Evolutionary conservation across 805 yeast species (phyloP).

Genomic region (Pichia ethanolica): DNA sequence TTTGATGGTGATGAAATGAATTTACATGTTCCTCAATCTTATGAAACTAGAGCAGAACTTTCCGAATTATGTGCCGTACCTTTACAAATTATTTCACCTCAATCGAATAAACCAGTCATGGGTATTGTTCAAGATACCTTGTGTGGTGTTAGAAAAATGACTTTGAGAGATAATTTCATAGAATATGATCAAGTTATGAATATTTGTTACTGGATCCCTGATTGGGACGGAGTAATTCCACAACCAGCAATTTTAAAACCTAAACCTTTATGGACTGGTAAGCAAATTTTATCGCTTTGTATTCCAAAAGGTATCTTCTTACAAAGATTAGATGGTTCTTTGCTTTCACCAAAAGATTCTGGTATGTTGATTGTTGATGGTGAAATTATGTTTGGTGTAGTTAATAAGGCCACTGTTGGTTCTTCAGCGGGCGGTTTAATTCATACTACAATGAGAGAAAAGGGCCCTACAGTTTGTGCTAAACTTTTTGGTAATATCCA

Average conservation of each 20-base stretch:
- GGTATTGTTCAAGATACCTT: slow-evolving; percentile 99
- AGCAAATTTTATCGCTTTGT: slow-evolving; percentile 84
- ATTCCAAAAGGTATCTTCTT: slow-evolving; percentile 94
- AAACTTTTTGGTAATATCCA: slow-evolving; percentile 87
- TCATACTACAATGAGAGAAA: slow-evolving; percentile 96
- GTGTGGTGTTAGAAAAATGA: slow-evolving; percentile 95
- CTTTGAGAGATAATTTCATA: slow-evolving; percentile 79
- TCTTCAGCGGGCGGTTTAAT: slow-evolving; percentile 97
- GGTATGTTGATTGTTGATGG: slow-evolving; percentile 97
- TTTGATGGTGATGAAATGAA: slow-evolving; percentile 99
- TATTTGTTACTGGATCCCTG: slow-evolving; percentile 94
- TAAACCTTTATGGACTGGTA: slow-evolving; percentile 96
- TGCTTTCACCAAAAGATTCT: slow-evolving; percentile 79
- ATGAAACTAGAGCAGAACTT: slow-evolving; percentile 94
- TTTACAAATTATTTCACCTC: slow-evolving; percentile 95
- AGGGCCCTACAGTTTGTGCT: slow-evolving; percentile 88
- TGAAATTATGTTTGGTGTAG: slow-evolving; percentile 95
- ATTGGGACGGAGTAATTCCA: slow-evolving; percentile 98
- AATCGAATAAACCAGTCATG: slow-evolving; percentile 98
- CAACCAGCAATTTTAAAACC: slow-evolving; percentile 93
- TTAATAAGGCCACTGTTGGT: slow-evolving; percentile 96
- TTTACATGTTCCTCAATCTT: slow-evolving; percentile 97
- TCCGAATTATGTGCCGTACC: slow-evolving; percentile 96
- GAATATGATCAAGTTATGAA: slow-evolving; percentile 95
- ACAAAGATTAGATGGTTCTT: slow-evolving; percentile 88